Percentiles rank a stretch among this genome's conserved stretches.
Evolutionary conservation across 2,329 filamentous ascomycete genomes (phyloP).

Genomic region (Metarhizium guizhouense): DNA sequence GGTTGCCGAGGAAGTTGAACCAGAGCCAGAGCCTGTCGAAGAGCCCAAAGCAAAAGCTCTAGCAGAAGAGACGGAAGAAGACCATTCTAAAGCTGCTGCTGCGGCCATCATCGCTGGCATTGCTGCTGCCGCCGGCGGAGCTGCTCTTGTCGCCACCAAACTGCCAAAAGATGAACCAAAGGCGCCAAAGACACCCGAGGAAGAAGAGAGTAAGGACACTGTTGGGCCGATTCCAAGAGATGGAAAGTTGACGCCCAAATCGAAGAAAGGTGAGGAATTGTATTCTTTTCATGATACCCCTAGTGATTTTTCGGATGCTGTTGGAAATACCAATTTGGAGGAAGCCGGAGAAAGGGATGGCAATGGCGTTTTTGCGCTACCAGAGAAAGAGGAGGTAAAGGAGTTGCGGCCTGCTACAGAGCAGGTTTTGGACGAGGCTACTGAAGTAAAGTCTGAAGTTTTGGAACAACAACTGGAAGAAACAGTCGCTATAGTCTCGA

Average conservation of each 20-base stretch:
- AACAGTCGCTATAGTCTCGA: not conserved
- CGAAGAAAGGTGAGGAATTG: slow-evolving; percentile 35
- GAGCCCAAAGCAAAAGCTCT: not conserved
- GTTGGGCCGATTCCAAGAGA: slow-evolving; percentile 28
- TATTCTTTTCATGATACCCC: slow-evolving; percentile 28
- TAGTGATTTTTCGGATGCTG: slow-evolving; percentile 24
- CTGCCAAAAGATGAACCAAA: not conserved
- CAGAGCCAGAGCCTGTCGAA: not conserved
- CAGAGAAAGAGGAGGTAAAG: slow-evolving; percentile 14
- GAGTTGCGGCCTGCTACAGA: not conserved
- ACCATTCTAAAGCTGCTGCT: not conserved
- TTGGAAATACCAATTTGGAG: slow-evolving; percentile 18
- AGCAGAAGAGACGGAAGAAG: not conserved
- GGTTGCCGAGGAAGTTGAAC: not conserved
- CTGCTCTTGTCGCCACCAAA: slow-evolving; percentile 3
- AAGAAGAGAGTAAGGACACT: slow-evolving; percentile 30
- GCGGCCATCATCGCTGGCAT: not conserved
- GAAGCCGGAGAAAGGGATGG: slow-evolving; percentile 14
- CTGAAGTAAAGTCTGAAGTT: not conserved
- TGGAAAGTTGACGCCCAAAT: slow-evolving; percentile 20
- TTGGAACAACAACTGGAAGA: not conserved
- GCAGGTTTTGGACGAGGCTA: not conserved
- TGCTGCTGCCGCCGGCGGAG: slow-evolving; percentile 2
- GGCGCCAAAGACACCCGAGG: slow-evolving; percentile 12
- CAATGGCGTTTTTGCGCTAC: slow-evolving; percentile 18